A percentile compares a stretch with the other conserved stretches of the same genome.
These are phyloP conservation scores for Somion occarium DNA, from an alignment of 1,284 basidiomycete genomes.

Conservation along the genomic window DNA sequence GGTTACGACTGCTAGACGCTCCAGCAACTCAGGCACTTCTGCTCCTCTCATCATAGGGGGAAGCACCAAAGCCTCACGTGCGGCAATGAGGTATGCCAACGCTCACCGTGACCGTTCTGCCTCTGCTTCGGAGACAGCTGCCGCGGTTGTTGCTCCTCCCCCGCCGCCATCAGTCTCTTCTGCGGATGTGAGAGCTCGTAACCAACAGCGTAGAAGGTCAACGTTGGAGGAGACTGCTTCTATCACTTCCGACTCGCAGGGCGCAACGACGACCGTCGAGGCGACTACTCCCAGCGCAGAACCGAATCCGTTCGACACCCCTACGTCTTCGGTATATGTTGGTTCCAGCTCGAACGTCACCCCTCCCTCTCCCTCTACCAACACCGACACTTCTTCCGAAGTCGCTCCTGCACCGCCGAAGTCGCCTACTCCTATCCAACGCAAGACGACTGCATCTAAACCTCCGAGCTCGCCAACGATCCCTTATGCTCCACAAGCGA, in stretches of 20 bases:
- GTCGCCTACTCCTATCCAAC: background rate
- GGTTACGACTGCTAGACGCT: background rate
- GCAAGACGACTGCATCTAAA: background rate
- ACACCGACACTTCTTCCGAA: background rate
- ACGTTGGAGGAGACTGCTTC: background rate
- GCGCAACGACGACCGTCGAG: background rate
- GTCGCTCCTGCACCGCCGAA: background rate
- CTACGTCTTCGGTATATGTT: slow-evolving; percentile 18
- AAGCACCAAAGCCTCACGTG: background rate
- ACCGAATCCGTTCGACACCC: slow-evolving; percentile 23
- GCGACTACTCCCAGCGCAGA: background rate
- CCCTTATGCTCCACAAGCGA: background rate
- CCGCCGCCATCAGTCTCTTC: background rate
- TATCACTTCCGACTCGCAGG: background rate
- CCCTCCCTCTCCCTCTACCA: slow-evolving; percentile 5
- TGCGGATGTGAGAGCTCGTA: background rate
- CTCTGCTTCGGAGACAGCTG: background rate
- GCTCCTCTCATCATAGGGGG: background rate
- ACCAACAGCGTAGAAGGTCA: slow-evolving; percentile 2
- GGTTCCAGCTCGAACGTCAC: slow-evolving; percentile 9
- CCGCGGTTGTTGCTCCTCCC: background rate
- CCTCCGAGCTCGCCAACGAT: background rate
- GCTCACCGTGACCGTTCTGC: background rate
- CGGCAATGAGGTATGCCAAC: background rate
- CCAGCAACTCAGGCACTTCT: slow-evolving; percentile 12